Percentiles rank a stretch among this genome's conserved stretches.
These are phyloP conservation scores for Chlorencoelia australis DNA, from an alignment of 2,329 filamentous ascomycete genomes.

Conservation along the genomic window DNA sequence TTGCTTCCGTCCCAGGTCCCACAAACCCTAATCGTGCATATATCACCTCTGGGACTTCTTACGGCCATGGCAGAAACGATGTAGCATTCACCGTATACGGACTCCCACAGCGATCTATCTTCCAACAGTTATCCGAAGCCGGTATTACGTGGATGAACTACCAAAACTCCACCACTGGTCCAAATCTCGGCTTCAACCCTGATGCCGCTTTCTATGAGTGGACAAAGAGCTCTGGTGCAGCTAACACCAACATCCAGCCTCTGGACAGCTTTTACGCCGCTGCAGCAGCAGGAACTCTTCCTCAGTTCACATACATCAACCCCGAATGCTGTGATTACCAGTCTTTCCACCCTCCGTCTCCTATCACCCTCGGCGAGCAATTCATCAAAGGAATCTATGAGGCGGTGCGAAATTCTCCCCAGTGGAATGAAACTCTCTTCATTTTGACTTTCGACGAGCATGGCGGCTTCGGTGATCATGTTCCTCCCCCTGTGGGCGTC, in stretches of 20 bases:
- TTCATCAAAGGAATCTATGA: constrained; percentile 38
- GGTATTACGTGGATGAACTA: constrained; percentile 38
- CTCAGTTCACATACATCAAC: constrained; percentile 39
- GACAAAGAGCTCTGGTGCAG: constrained; percentile 29
- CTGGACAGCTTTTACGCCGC: constrained; percentile 35
- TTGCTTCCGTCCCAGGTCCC: constrained; percentile 31
- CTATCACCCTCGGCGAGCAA: constrained; percentile 34
- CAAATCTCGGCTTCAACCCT: constrained; percentile 29
- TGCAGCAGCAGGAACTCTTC: constrained; percentile 33
- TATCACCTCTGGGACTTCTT: constrained; percentile 31
- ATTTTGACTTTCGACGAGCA: constrained; percentile 39
- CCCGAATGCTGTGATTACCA: constrained; percentile 40
- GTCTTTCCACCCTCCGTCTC: constrained; percentile 36
- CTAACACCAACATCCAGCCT: constrained; percentile 28
- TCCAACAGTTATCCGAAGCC: constrained; percentile 32
- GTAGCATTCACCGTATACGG: constrained; percentile 26
- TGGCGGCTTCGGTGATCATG: constrained; percentile 38
- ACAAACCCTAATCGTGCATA: constrained; percentile 28
- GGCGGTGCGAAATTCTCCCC: constrained; percentile 32
- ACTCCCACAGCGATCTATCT: constrained; percentile 31
- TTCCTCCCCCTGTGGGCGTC: constrained; percentile 31
- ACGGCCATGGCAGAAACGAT: constrained; percentile 31
- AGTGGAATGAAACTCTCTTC: constrained; percentile 38
- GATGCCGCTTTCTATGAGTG: constrained; percentile 36
- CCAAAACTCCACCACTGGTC: constrained; percentile 31